Conservation (phyloP, 192 early-diverging fungal species). For the Geranomyces variabilis region DNA sequence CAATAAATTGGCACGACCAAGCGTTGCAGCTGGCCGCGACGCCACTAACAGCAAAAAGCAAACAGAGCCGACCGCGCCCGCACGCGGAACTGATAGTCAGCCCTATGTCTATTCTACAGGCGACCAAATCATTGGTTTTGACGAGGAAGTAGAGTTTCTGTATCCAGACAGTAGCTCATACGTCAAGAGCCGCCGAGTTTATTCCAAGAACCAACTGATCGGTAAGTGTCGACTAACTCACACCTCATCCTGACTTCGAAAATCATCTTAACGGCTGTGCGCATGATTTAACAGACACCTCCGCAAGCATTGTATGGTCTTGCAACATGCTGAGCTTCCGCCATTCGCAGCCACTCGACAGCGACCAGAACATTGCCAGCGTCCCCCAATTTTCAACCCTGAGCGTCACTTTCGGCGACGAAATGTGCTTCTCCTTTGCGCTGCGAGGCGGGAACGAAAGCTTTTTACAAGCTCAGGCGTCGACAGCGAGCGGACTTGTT, state of each 20-base stretch:
- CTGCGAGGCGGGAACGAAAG: background rate
- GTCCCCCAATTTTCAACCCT: background rate
- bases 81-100: background rate
- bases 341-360: background rate
- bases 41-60: background rate
- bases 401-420: background rate
- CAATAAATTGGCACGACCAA: constrained; percentile 7
- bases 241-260: background rate
- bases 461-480: background rate
- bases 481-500: constrained; percentile 2
- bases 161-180: constrained; percentile 32
- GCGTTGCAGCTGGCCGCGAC: background rate
- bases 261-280: background rate
- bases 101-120: constrained; percentile 39
- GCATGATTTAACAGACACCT: constrained; percentile 14
- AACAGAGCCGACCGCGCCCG: too few species aligned
- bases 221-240: constrained; percentile 14
- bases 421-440: constrained; percentile 5
- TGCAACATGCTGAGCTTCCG: constrained; percentile 2
- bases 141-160: constrained; percentile 27
- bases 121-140: constrained; percentile 36
- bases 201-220: constrained; percentile 20
- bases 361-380: background rate
- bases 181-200: constrained; percentile 22
- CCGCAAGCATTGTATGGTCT: constrained; percentile 12